A percentile compares a stretch with the other conserved stretches of the same genome.
These are phyloP conservation scores for Dipodascus albidus DNA, from an alignment of 805 yeast genomes.

Conservation along the genomic window DNA sequence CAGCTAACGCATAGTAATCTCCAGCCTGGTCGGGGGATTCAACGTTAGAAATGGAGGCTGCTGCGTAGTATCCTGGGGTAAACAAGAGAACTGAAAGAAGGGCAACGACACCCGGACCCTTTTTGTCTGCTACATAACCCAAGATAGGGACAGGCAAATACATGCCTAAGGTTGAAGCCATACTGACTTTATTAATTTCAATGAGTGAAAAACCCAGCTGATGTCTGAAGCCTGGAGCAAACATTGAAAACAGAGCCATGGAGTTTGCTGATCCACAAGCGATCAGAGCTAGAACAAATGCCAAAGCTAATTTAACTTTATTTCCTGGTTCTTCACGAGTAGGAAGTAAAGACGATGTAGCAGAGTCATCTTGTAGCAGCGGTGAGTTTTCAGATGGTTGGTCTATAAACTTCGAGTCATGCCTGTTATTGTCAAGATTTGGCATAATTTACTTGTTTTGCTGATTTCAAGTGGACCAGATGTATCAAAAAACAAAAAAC, in stretches of 20 bases:
- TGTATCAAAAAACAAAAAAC: neutral
- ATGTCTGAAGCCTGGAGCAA: conserved; percentile 54
- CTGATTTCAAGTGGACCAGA: no score
- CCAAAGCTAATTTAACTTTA: neutral
- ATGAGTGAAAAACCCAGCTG: conserved; percentile 53
- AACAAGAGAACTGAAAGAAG: conserved; percentile 48
- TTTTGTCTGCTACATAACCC: conserved; percentile 76
- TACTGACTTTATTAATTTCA: conserved; percentile 61
- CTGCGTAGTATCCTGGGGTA: conserved; percentile 54
- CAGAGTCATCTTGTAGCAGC: neutral
- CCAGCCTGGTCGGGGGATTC: conserved; percentile 11
- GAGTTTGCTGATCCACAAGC: conserved; percentile 65
- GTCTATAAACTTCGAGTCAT: neutral
- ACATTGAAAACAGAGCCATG: conserved; percentile 70
- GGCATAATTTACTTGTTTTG: neutral
- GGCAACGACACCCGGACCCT: conserved; percentile 68
- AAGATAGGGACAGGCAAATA: conserved; percentile 73
- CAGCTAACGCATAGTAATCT: conserved; percentile 4
- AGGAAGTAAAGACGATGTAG: neutral
- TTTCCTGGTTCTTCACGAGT: neutral
- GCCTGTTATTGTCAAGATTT: neutral
- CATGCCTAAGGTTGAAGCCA: conserved; percentile 67
- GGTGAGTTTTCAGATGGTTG: neutral
- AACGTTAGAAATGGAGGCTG: conserved; percentile 28
- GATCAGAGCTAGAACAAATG: neutral